phyloP scores from a whole-genome alignment of 2,329 filamentous ascomycete genomes.

The Rachicladosporium sp. region DNA sequence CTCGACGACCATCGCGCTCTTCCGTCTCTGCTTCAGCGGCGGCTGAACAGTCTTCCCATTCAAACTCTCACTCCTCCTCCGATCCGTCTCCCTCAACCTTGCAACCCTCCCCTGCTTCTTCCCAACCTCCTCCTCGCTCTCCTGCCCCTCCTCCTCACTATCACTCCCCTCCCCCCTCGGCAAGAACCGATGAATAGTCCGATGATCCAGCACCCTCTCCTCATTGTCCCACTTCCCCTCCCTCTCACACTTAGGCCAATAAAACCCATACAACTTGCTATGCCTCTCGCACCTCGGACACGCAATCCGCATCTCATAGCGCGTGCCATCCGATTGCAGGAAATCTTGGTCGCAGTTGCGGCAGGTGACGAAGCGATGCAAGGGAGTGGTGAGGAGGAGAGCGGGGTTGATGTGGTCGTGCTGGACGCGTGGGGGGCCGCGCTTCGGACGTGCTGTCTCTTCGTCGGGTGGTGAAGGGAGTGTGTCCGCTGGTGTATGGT shows the following conservation, averaged over 20 bases:
- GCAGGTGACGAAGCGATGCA: slow-evolving; percentile 79
- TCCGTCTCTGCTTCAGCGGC: slow-evolving; percentile 7
- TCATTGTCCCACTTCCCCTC: slow-evolving; percentile 61
- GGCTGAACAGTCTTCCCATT: slow-evolving; percentile 3
- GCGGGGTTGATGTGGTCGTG: slow-evolving; percentile 65
- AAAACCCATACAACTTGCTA: slow-evolving; percentile 85
- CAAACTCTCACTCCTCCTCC: slow-evolving; percentile 1
- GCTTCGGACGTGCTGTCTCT: slow-evolving; percentile 12
- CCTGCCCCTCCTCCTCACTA: slow-evolving; percentile 28
- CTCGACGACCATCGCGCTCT: slow-evolving; percentile 6
- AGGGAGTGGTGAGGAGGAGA: slow-evolving; percentile 60
- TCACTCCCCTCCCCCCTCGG: slow-evolving; percentile 33
- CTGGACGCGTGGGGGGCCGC: slow-evolving; percentile 28
- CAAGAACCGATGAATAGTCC: slow-evolving; percentile 69
- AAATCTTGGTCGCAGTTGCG: slow-evolving; percentile 72
- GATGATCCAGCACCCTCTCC: slow-evolving; percentile 63
- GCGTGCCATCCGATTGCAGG: slow-evolving; percentile 63
- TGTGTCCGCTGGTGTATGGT: background rate
- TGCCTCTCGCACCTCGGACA: slow-evolving; percentile 92
- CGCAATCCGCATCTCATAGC: slow-evolving; percentile 67
- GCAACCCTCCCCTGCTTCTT: slow-evolving; percentile 13
- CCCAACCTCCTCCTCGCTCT: slow-evolving; percentile 20
- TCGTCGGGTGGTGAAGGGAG: slow-evolving; percentile 5
- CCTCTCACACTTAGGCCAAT: slow-evolving; percentile 90
- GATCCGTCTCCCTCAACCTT: background rate